Base-by-base conservation (phyloP, 2,329 filamentous ascomycete species). In the Botryotinia narcissicola region DNA sequence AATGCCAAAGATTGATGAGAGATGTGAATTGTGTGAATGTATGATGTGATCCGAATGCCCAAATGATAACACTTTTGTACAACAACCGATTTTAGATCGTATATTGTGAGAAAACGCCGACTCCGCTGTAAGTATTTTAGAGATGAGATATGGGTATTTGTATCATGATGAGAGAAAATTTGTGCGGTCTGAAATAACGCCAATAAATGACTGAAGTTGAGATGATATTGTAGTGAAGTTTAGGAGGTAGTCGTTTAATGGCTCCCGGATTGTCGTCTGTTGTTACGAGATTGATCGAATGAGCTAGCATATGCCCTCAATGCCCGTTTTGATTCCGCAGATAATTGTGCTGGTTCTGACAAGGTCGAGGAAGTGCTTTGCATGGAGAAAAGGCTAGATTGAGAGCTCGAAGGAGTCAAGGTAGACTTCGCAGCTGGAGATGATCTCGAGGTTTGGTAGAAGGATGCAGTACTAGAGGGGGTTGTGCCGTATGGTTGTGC, bases 261-360 rank as follows among this genome's bases (percentile, higher is more conserved):
- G 42, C 77, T 77, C n/a, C 66, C 48, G 14, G 79, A 81, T 76
- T 80, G 80, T 57, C 81, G 76, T 70, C 80, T 75, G 25, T 76
- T 77, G 68, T 81, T 80, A 72, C 80, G 80, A 73, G 80, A 81
- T 73, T 94, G 92, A 83, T 98, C 95, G 81, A 98, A 97, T 3
- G 92, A 94, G 80, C 92, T 93, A 77, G 93, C 93, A 83, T 98
- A 98, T 77, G 92, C 91, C 80, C 91, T 90, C 51, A 98, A 88
- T 82, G 97, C 94, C 82, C 89, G 90, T 79, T 90, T 90, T 42
- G 93, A 91, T 82, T 92, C 92, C 76, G 93, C 90, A 5, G 94
- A 94, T 76, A 97, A 85, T 66, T 88, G 86, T 61, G 82, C 82
- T 35, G 83, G 82, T 73, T 89, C 88, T 78, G 86, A 86, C 35